phyloP scores from a whole-genome alignment of 345 rosid genomes.

The Eucalyptus dawsonii region DNA sequence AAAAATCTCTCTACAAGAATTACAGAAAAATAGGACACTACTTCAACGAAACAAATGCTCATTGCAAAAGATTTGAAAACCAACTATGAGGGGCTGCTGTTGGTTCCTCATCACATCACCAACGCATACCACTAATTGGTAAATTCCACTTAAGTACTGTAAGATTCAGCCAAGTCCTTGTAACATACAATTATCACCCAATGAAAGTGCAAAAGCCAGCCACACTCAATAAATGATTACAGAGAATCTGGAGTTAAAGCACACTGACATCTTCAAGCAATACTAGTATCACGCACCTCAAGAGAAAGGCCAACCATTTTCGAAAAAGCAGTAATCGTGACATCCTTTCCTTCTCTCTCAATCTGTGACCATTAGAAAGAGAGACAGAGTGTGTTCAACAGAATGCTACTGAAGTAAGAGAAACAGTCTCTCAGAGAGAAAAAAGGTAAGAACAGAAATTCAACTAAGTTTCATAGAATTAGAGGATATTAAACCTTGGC shows the following conservation, averaged over 20 bases:
- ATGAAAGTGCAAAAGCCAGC: background rate
- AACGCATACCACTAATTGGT: background rate
- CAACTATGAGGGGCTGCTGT: background rate
- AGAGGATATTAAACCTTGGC: conserved; percentile 45
- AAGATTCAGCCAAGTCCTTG: background rate
- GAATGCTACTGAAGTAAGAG: background rate
- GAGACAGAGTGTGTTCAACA: background rate
- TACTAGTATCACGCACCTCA: conserved; percentile 34
- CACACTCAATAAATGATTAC: background rate
- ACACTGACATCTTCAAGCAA: background rate
- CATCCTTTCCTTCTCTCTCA: conserved; percentile 89
- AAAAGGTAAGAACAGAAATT: background rate
- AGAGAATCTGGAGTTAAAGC: background rate
- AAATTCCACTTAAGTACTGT: background rate
- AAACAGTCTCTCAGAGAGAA: background rate
- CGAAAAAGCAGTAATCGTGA: conserved; percentile 71
- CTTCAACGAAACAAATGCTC: background rate
- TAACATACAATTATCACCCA: background rate
- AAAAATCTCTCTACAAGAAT: background rate
- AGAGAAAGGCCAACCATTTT: conserved; percentile 84
- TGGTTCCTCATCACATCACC: background rate
- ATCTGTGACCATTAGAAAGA: conserved; percentile 26
- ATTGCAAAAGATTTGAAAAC: background rate
- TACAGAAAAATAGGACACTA: background rate
- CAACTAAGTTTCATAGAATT: background rate